A percentile compares a stretch with the other conserved stretches of the same genome.
These are phyloP conservation scores for Cnidoscolus chayamansa DNA, from an alignment of 441 rosid species.

Conservation along the genomic window DNA sequence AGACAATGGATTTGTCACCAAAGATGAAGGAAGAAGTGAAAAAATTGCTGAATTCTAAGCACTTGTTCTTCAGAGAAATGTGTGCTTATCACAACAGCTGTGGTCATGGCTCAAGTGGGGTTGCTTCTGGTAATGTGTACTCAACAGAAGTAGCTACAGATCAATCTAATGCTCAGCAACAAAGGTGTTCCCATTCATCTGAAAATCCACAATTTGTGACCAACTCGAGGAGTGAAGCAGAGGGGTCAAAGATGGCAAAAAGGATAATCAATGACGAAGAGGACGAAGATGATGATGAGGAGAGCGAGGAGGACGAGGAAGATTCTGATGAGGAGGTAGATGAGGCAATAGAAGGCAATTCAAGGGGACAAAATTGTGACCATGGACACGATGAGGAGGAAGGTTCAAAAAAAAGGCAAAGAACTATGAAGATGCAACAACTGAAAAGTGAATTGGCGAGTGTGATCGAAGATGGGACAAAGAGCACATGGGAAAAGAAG, in stretches of 20 bases:
- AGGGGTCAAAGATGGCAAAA: slow-evolving; percentile 31
- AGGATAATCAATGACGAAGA: slow-evolving; percentile 38
- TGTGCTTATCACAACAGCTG: slow-evolving; percentile 93
- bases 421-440: slow-evolving; percentile 39
- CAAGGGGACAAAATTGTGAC: slow-evolving; percentile 36
- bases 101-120: slow-evolving; percentile 45
- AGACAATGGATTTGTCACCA: slow-evolving; percentile 60
- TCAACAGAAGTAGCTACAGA: slow-evolving; percentile 40
- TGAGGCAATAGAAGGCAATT: slow-evolving; percentile 26
- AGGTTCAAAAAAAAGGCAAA: slow-evolving; percentile 32
- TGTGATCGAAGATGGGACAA: slow-evolving; percentile 51
- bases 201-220: slow-evolving; percentile 28
- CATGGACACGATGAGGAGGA: slow-evolving; percentile 33
- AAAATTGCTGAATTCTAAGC: slow-evolving; percentile 84
- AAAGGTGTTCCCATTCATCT: slow-evolving; percentile 53
- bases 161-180: slow-evolving; percentile 35
- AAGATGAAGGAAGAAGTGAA: slow-evolving; percentile 82
- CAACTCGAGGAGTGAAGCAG: slow-evolving; percentile 33
- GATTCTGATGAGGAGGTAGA: slow-evolving; percentile 34
- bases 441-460: slow-evolving; percentile 40
- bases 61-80: slow-evolving; percentile 89
- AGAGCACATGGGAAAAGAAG: slow-evolving; percentile 78
- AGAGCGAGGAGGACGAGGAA: slow-evolving; percentile 37
- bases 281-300: slow-evolving; percentile 41
- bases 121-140: slow-evolving; percentile 34